Evolutionary conservation across 2,329 filamentous ascomycete genomes (phyloP).

Genomic region (Cladophialophora carrionii): DNA sequence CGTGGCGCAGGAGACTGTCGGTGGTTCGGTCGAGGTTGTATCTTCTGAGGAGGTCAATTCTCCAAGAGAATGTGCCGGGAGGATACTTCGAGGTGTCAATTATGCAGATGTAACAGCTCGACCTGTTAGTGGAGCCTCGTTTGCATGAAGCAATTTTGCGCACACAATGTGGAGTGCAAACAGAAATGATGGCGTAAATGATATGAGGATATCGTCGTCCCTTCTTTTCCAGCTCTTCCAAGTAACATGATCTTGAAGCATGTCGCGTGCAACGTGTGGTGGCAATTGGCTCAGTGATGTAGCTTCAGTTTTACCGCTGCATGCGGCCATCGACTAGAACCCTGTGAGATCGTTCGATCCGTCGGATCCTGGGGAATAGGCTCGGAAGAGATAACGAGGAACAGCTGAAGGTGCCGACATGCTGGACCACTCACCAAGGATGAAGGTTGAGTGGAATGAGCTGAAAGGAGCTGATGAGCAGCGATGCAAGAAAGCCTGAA

Average conservation of each 20-base stretch:
- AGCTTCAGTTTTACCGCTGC: neutral
- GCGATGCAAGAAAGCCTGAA: neutral
- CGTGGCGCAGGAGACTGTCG: neutral
- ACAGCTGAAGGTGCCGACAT: constrained; percentile 1
- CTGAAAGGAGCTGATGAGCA: neutral
- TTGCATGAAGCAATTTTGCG: neutral
- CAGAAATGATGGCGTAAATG: constrained; percentile 1
- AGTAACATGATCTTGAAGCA: constrained; percentile 1
- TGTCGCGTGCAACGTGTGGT: neutral
- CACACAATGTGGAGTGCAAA: constrained; percentile 9
- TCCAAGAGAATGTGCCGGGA: constrained; percentile 4
- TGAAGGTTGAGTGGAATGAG: neutral
- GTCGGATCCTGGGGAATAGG: constrained; percentile 9
- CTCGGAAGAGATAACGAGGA: constrained; percentile 25
- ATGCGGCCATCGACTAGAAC: neutral
- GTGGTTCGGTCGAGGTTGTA: neutral
- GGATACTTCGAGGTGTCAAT: constrained; percentile 3
- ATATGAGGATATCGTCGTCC: constrained; percentile 4
- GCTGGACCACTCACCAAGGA: neutral
- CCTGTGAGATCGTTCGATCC: neutral
- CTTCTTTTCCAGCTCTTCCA: constrained; percentile 5
- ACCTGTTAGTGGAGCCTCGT: neutral
- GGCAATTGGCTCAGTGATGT: neutral
- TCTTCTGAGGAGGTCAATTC: neutral
- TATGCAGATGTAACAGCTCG: constrained; percentile 7